Evolutionary conservation across 202 grass and related monocot species (phyloP).

Genomic region (Musa balbisiana): DNA sequence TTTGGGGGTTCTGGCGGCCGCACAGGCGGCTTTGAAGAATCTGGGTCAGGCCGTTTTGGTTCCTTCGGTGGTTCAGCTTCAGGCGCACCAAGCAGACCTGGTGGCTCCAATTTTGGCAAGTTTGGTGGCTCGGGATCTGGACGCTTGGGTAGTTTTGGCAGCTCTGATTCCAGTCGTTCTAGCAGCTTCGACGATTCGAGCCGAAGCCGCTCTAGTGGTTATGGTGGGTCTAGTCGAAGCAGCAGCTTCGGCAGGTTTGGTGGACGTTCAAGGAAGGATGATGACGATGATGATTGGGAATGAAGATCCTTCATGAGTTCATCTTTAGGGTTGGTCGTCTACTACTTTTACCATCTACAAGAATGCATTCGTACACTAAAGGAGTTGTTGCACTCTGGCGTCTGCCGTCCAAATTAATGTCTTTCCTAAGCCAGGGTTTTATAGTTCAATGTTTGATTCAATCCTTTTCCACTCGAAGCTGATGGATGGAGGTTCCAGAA

Average conservation of each 20-base stretch:
- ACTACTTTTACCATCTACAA: too few relatives aligned
- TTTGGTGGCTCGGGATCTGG: not conserved
- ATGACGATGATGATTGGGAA: not conserved
- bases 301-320: not conserved
- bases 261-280: not conserved
- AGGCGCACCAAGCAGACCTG: not conserved
- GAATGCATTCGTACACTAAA: too few relatives aligned
- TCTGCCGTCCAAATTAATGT: too few relatives aligned
- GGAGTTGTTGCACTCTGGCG: too few relatives aligned
- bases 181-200: not conserved
- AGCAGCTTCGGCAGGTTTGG: not conserved
- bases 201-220: not conserved
- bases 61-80: not conserved
- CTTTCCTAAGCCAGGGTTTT: too few relatives aligned
- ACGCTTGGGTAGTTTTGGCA: not conserved
- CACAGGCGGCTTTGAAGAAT: not conserved
- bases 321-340: too few relatives aligned
- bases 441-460: too few relatives aligned
- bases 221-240: not conserved
- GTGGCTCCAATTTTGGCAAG: constrained; percentile 7
- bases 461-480: too few relatives aligned
- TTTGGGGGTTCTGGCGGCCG: constrained; percentile 4
- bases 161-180: not conserved
- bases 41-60: constrained; percentile 6
- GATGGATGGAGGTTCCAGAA: too few relatives aligned